Base-by-base conservation (phyloP, 805 yeast genomes). In the Teunomyces gatunensis region DNA sequence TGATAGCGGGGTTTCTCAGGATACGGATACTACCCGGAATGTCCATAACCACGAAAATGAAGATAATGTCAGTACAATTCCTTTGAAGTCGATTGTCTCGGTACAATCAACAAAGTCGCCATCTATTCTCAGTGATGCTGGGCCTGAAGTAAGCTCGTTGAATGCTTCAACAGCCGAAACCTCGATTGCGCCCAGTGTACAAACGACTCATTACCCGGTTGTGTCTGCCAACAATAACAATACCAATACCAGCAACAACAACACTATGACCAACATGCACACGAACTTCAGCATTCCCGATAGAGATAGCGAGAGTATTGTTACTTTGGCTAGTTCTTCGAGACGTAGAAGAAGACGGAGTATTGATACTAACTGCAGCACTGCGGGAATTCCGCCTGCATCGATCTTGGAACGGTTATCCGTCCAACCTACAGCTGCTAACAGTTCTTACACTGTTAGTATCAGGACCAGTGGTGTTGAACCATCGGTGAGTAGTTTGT, bases 371-470 rank as follows among this genome's bases (percentile, higher is more conserved):
- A 84, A 81, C 53, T 80, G 87, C 17, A 80, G 86, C 44, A 80
- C 86, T 0, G 71, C 81, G 23, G 89, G 89, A 0, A 84, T 85
- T 13, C 81, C 89, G 0, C 89, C 90, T 0, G 85, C 87, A n/a
- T 80, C 86, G 53, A 81, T 84, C 7, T 67, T 82, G 67, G 89
- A 83, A 53, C 67, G 85, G 45, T 65, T 79, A 27, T 50, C 63
- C 25, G 66, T 63, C 29, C 64, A 64, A 25, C 68, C 71, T 1
- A 61, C 60, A 2, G 60, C 68, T 21, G 65, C 63, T 10, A 60
- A 56, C 44, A 58, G 67, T 47, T 41, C 59, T 6, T 54, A 53
- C 25, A 53, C 56, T 4, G 49, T 45, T 18, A 51, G 54, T 35
- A 47, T 48, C 37, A 36, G 56, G 37, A 53, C 56, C 15, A 53